Evolutionary conservation across 768 basidiomycete genomes (phyloP), one percentile per base, ranked within the genome.

Genomic region (Chiua virens): DNA sequence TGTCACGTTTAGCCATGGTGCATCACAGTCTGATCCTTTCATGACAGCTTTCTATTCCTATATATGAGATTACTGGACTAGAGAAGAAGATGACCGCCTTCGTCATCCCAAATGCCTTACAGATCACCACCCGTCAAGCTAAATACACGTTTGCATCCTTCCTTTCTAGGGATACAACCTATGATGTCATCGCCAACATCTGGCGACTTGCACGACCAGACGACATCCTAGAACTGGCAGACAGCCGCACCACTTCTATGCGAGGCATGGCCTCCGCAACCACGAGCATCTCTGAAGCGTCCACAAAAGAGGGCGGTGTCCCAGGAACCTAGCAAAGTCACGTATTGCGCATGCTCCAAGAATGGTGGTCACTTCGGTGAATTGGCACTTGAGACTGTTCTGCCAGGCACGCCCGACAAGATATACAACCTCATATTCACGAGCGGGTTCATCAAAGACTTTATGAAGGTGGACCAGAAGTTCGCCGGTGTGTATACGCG

Each of bases 71-170:
- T 49, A 85, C 79, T 28, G 74, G 81, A 20, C 80, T 98, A 21
- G 96, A 98, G 65, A 98, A 97, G 80, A 91, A 85, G 63, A 98
- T 95, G 92, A 98, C 96, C 0, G 95, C 96, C 3, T 90, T 94
- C 59, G 92, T 98, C 52, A 98, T 98, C 55, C 96, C 96, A 15
- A 98, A 98, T 67, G 96, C 92, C 22, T 95, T 98, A 58, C 87
- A 89, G 59, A 81, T 98, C 50, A 83, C 90, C 14, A 97, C 95
- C 0, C 79, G 80, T 23, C 83, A 84, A 58, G 79, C 79, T 17
- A 92, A 95, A 73, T 92, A 97, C 73, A 90, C 87, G 1, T 98
- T 98, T 59, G 92, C 97, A 0, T 98, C 95, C 14, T 96, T 99
- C 78, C 85, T 98, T 42, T 88, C 94, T 1, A 83, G 96, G 10